Conservation (phyloP, 1,284 basidiomycete species). For the Cyathus pygmaeus region DNA sequence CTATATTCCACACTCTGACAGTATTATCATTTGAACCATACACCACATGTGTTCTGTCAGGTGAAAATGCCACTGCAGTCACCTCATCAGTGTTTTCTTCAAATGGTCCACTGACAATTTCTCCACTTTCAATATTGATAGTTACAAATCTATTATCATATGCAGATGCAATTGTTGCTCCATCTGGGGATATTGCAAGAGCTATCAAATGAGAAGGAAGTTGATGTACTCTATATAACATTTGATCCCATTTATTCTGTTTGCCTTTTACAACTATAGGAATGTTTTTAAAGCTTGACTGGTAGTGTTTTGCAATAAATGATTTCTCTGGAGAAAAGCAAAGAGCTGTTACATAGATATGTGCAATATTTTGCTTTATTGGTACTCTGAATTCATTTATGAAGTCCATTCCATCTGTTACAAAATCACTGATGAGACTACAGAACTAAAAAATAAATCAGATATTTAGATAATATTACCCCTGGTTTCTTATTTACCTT, state of each 20-base stretch:
- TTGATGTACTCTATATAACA: too few relatives aligned
- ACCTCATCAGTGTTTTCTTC: too few relatives aligned
- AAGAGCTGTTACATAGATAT: neutral
- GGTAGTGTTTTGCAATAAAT: neutral
- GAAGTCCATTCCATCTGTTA: neutral
- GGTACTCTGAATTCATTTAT: neutral
- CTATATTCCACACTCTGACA: neutral
- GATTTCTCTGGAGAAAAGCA: neutral
- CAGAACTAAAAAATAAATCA: too few relatives aligned
- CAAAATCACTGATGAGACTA: too few relatives aligned
- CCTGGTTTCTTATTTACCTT: neutral
- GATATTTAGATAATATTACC: neutral
- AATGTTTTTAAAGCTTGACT: neutral
- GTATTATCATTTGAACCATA: neutral
- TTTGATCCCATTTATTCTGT: too few relatives aligned
- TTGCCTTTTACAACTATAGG: too few relatives aligned
- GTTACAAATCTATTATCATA: too few relatives aligned
- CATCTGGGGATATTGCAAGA: too few relatives aligned
- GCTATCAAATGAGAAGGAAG: too few relatives aligned
- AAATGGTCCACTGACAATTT: too few relatives aligned
- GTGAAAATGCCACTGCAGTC: neutral
- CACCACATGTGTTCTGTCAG: neutral
- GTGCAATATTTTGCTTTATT: neutral
- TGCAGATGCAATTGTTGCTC: too few relatives aligned
- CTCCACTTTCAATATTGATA: too few relatives aligned